phyloP scores from a whole-genome alignment of 208 protist genomes.

The Acanthamoeba royreba region DNA sequence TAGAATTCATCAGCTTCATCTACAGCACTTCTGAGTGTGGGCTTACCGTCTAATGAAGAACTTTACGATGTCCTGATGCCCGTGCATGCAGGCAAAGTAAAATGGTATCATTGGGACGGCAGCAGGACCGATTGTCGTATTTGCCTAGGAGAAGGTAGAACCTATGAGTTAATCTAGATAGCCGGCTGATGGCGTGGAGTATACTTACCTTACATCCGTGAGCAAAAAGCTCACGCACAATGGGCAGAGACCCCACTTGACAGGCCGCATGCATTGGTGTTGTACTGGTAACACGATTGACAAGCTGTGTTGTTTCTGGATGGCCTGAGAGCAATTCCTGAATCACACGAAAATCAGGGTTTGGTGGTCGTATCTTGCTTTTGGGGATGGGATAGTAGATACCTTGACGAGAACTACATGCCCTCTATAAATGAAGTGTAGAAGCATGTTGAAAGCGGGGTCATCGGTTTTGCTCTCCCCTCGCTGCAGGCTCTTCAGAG shows the following conservation, averaged over 20 bases:
- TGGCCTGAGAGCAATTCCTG: neutral
- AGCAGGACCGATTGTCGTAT: neutral
- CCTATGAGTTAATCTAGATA: neutral
- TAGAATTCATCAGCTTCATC: no score
- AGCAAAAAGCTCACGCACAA: neutral
- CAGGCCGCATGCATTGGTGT: neutral
- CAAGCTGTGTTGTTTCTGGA: neutral
- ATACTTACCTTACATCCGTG: neutral
- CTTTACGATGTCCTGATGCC: neutral
- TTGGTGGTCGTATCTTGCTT: no score
- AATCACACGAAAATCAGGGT: no score
- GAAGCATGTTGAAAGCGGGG: neutral
- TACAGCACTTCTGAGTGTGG: neutral
- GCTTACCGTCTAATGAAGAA: neutral
- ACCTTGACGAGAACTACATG: neutral
- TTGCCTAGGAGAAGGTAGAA: no score
- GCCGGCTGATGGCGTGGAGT: neutral
- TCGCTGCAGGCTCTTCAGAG: neutral
- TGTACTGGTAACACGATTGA: neutral
- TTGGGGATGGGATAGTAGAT: neutral
- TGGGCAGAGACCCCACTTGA: neutral
- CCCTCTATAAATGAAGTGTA: neutral
- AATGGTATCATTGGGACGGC: neutral
- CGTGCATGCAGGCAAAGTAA: neutral
- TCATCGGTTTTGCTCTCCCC: neutral